phyloP scores from a whole-genome alignment of 495 filamentous ascomycete species.

The Lichina pygmaea region DNA sequence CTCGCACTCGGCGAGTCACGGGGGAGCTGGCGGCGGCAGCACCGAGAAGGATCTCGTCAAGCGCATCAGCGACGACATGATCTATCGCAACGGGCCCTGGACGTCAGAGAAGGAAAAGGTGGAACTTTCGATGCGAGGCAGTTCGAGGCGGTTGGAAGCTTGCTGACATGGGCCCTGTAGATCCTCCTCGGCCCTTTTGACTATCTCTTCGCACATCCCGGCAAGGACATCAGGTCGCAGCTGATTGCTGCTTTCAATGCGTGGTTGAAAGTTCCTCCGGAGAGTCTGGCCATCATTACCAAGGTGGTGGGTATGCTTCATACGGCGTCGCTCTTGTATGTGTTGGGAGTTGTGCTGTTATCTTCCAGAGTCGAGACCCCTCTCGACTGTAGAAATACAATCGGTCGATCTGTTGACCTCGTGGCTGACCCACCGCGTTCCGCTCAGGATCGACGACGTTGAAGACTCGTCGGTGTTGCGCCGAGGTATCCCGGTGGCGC shows the following conservation, averaged over 20 bases:
- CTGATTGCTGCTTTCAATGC: conserved; percentile 75
- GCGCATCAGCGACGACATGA: conserved; percentile 6
- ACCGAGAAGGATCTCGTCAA: not conserved
- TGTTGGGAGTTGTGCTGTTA: not conserved
- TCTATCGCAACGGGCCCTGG: conserved; percentile 8
- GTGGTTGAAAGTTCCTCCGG: conserved; percentile 62
- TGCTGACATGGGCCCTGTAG: conserved; percentile 34
- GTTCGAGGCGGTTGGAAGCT: conserved; percentile 8
- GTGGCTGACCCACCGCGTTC: not conserved
- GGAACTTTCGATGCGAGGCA: conserved; percentile 16
- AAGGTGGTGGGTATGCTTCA: conserved; percentile 83
- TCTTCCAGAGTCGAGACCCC: too few species aligned
- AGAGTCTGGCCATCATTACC: conserved; percentile 56
- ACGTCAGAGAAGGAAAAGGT: conserved; percentile 13
- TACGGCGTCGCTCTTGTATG: conserved; percentile 59
- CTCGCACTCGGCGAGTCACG: conserved; percentile 1
- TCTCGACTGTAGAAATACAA: too few species aligned
- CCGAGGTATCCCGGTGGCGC: conserved; percentile 73
- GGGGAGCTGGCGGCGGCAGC: not conserved
- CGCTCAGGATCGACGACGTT: conserved; percentile 41
- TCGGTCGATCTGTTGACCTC: too few species aligned
- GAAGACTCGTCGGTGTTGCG: conserved; percentile 53
- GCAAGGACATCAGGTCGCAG: conserved; percentile 72
- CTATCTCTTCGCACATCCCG: conserved; percentile 62
- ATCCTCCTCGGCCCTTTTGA: conserved; percentile 70